These are phyloP conservation scores for Berkeleyomyces rouxiae DNA, from an alignment of 2,329 filamentous ascomycete genomes.

Conservation along the genomic window DNA sequence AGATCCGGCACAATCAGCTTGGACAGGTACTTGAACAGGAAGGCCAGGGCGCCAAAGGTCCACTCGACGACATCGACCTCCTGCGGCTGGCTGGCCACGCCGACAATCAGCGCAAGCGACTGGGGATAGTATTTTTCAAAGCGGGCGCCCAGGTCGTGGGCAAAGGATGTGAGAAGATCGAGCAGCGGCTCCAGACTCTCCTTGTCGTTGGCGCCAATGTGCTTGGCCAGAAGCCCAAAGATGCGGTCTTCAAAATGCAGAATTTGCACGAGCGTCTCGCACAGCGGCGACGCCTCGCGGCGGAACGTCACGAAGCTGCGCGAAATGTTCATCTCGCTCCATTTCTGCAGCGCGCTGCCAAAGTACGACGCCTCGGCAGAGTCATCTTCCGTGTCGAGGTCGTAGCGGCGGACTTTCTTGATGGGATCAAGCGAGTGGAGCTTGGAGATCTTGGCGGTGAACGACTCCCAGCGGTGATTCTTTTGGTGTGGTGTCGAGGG, in stretches of 20 bases:
- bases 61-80: conserved; percentile 89
- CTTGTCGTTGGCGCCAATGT: conserved; percentile 62
- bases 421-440: conserved; percentile 82
- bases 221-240: conserved; percentile 56
- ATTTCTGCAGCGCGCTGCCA: conserved; percentile 64
- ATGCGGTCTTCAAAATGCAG: conserved; percentile 80
- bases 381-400: conserved; percentile 63
- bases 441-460: conserved; percentile 76
- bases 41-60: conserved; percentile 87
- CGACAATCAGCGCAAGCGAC: conserved; percentile 57
- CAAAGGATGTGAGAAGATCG: conserved; percentile 78
- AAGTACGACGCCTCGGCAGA: conserved; percentile 75
- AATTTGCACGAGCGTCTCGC: conserved; percentile 81
- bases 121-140: conserved; percentile 81
- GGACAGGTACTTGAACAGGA: conserved; percentile 93
- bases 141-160: conserved; percentile 72
- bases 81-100: conserved; percentile 59
- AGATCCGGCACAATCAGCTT: conserved; percentile 73
- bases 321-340: conserved; percentile 82
- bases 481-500: conserved; percentile 58
- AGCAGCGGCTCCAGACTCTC: conserved; percentile 74
- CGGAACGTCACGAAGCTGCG: conserved; percentile 64
- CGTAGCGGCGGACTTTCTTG: conserved; percentile 70
- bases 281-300: conserved; percentile 56
- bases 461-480: conserved; percentile 80